Percentiles rank a stretch among this genome's conserved stretches.
phyloP scores from a whole-genome alignment of 139 green algal species.

The Chlorella sp. region DNA sequence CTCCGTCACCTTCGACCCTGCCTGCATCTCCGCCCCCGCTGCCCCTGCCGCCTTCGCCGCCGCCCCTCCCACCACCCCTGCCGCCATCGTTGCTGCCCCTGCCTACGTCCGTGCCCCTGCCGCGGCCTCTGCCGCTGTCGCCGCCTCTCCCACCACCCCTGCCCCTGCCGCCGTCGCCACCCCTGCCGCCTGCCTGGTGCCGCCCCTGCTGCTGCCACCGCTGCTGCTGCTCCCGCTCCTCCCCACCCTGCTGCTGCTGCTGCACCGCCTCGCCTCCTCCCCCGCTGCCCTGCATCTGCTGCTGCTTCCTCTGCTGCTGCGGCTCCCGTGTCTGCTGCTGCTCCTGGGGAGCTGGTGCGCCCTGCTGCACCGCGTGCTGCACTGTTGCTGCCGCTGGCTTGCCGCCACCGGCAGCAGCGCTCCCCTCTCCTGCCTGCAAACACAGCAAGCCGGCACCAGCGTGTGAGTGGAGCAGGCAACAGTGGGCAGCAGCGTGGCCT shows the following conservation, averaged over 20 bases:
- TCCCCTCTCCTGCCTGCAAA: neutral
- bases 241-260: constrained; percentile 1
- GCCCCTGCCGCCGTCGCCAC: neutral
- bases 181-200: neutral
- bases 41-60: neutral
- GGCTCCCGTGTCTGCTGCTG: constrained; percentile 4
- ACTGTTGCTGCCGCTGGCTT: neutral
- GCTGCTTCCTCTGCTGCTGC: neutral
- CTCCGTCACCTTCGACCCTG: neutral
- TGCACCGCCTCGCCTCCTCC: neutral
- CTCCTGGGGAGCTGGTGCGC: neutral
- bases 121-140: no score
- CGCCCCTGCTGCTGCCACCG: neutral
- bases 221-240: neutral
- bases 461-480: no score
- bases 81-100: no score
- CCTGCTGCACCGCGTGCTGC: neutral
- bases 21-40: neutral
- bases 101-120: no score
- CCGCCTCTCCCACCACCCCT: no score
- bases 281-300: neutral
- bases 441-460: neutral
- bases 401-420: neutral
- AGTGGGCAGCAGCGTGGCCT: no score
- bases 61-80: no score